These are phyloP conservation scores for Rubroboletus satanas DNA, from an alignment of 768 basidiomycete species.

Conservation along the genomic window DNA sequence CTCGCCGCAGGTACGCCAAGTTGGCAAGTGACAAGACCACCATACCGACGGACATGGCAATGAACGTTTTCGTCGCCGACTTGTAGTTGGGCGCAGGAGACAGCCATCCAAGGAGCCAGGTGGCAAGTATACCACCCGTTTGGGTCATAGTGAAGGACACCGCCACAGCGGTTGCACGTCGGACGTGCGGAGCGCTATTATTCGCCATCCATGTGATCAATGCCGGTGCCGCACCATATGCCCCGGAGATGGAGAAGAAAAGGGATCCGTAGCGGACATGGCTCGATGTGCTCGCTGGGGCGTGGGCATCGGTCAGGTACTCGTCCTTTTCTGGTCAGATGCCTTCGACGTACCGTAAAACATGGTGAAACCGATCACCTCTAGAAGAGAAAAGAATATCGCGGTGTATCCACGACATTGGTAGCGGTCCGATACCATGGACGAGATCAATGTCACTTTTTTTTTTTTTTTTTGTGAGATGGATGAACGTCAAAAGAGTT, in stretches of 20 bases:
- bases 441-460: constrained; percentile 36
- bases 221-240: constrained; percentile 49
- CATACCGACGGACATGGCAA: constrained; percentile 39
- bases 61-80: constrained; percentile 39
- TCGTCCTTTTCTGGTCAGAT: not conserved
- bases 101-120: constrained; percentile 53
- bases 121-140: constrained; percentile 55
- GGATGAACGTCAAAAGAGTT: not conserved
- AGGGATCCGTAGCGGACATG: constrained; percentile 52
- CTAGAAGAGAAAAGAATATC: constrained; percentile 42
- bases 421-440: constrained; percentile 53
- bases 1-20: constrained; percentile 36
- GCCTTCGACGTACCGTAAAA: constrained; percentile 42
- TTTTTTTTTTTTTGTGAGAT: not conserved
- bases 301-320: not conserved
- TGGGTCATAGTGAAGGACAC: constrained; percentile 56
- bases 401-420: constrained; percentile 46
- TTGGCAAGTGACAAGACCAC: constrained; percentile 37
- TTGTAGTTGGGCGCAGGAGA: constrained; percentile 50
- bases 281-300: constrained; percentile 27
- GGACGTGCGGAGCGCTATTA: constrained; percentile 53
- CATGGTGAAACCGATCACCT: constrained; percentile 51
- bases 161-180: constrained; percentile 57
- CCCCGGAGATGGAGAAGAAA: constrained; percentile 52
- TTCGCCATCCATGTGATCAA: constrained; percentile 60